Evolutionary conservation across 2,329 filamentous ascomycete genomes (phyloP).

Genomic region (Epicoccum sorghinum): DNA sequence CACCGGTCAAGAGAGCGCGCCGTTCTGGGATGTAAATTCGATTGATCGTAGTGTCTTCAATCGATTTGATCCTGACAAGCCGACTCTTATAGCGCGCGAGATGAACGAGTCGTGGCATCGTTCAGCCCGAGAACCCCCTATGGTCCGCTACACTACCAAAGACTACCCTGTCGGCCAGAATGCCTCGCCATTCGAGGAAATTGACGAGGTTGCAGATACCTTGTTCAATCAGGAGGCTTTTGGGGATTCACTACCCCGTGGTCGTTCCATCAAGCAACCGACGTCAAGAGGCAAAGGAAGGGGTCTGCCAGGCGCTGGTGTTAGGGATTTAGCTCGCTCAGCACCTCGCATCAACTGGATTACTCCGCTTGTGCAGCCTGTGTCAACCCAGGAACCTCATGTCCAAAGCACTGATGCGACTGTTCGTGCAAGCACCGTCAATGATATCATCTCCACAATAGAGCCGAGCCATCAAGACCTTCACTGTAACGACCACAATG

Average conservation of each 20-base stretch:
- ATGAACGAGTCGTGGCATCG: slow-evolving; percentile 33
- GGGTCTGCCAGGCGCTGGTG: slow-evolving; percentile 4
- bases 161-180: slow-evolving; percentile 26
- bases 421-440: background rate
- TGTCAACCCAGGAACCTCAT: background rate
- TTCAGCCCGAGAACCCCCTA: slow-evolving; percentile 14
- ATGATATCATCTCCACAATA: background rate
- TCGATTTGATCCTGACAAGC: slow-evolving; percentile 21
- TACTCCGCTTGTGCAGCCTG: background rate
- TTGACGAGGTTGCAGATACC: slow-evolving; percentile 20
- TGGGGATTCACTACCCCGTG: slow-evolving; percentile 4
- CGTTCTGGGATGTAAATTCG: slow-evolving; percentile 27
- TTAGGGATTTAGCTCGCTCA: background rate
- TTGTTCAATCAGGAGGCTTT: slow-evolving; percentile 11
- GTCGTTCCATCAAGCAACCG: slow-evolving; percentile 14
- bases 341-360: slow-evolving; percentile 8
- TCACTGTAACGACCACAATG: too few relatives aligned
- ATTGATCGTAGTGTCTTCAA: slow-evolving; percentile 20
- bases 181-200: slow-evolving; percentile 25
- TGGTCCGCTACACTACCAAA: slow-evolving; percentile 25
- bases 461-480: background rate
- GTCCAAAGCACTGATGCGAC: background rate
- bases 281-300: slow-evolving; percentile 13
- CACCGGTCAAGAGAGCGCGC: slow-evolving; percentile 20
- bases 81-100: slow-evolving; percentile 9